Evolutionary conservation across 495 filamentous ascomycete genomes (phyloP).

Genomic region (Saxophila tyrrhenica): DNA sequence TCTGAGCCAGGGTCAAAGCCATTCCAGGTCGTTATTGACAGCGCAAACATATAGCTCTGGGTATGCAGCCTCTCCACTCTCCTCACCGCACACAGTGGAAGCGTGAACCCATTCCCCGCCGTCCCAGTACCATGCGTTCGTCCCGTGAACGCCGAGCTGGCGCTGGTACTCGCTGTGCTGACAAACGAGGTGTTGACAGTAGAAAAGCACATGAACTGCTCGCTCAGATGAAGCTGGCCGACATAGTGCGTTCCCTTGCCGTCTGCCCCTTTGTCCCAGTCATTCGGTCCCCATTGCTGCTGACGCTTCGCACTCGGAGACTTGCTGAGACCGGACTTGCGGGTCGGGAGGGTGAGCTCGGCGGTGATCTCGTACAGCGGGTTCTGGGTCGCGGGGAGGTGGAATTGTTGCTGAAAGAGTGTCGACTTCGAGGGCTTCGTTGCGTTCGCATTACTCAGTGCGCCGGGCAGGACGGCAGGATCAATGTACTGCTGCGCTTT

Average conservation of each 20-base stretch:
- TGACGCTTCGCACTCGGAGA: constrained; percentile 20
- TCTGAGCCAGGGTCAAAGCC: constrained; percentile 38
- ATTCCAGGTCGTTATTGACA: constrained; percentile 95
- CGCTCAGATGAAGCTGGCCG: constrained; percentile 88
- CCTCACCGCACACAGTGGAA: constrained; percentile 85
- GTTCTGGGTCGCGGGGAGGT: constrained; percentile 79
- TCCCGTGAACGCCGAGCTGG: constrained; percentile 70
- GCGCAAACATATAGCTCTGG: constrained; percentile 79
- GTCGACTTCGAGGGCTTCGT: constrained; percentile 77
- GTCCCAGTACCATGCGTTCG: constrained; percentile 84
- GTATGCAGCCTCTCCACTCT: constrained; percentile 87
- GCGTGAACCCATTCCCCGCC: constrained; percentile 90
- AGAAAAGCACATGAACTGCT: constrained; percentile 89
- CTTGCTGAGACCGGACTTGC: constrained; percentile 23
- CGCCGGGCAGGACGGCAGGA: constrained; percentile 53
- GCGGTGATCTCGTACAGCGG: constrained; percentile 93
- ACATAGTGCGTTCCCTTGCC: constrained; percentile 67
- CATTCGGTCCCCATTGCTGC: constrained; percentile 33
- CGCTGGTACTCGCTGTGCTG: constrained; percentile 59
- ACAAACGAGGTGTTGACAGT: constrained; percentile 83
- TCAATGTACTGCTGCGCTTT: constrained; percentile 93
- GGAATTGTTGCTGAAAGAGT: constrained; percentile 91
- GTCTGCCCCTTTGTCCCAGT: constrained; percentile 38
- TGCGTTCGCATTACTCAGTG: constrained; percentile 41
- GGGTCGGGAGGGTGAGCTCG: constrained; percentile 72